Base-by-base conservation (phyloP, 192 early-diverging fungal genomes). In the Coemansia sp. region DNA sequence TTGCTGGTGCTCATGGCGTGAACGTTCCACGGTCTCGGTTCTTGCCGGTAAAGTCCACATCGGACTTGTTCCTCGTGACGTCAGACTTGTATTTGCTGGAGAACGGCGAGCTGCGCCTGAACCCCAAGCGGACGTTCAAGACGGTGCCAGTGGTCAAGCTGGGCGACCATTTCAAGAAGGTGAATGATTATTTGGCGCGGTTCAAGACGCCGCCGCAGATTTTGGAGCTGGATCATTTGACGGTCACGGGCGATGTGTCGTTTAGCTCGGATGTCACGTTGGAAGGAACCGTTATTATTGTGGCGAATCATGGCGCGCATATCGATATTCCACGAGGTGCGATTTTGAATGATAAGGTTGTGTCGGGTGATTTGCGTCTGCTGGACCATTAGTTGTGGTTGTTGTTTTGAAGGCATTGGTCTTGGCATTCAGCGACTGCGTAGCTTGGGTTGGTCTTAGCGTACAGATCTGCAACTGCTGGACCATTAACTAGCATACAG, bases 101-200 rank as follows among this genome's bases (percentile, higher is more conserved):
- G 69, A 96, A 97, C 73, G 97, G 97, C 55, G 88, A 96, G 69
- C 86, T 99, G 24, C 75, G 75, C 48, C 85, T 99, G 83, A 97
- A 95, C 72, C 93, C 94, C 32, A 91, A 97, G 84, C 86, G 97
- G 37, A 86, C 90, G 66, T 99, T 99, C 82, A 88, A 86, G 80
- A 94, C 87, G 15, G 89, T 93, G 17, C 97, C 97, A 4, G 70
- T 99, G 19, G 89, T 99, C 57, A 99, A 99, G 81, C 83, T 99
- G 19, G 97, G 97, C 47, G 95, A 98, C 65, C 92, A 97, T 82
- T 99, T 98, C 68, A 98, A 98, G 73, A 99, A 98, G 89, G 93
- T 93, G 21, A 76, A 86, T 48, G 88, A 94, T 81, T 99, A 95
- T 71, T 79, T 93, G 37, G 62, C 85, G 8, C 89, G 97, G 12